Percentiles rank a stretch among this genome's conserved stretches.
These are phyloP conservation scores for Colletotrichum navitas DNA, from an alignment of 2,329 filamentous ascomycete genomes.

Conservation along the genomic window DNA sequence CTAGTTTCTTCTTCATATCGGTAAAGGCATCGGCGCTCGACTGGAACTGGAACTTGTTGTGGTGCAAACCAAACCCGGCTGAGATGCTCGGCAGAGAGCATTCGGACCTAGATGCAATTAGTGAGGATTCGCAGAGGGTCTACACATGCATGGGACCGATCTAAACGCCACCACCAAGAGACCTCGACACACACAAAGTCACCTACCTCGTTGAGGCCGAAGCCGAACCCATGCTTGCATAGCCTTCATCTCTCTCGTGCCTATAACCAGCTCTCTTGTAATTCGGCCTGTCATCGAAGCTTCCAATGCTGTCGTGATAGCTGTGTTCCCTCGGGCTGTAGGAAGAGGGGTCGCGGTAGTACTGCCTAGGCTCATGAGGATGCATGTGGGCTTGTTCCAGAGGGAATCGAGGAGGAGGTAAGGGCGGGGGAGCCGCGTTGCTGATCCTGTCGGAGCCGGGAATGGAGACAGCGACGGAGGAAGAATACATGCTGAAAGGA, in stretches of 20 bases:
- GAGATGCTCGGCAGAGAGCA: slow-evolving; percentile 53
- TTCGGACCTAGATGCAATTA: slow-evolving; percentile 52
- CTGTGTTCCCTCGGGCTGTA: slow-evolving; percentile 41
- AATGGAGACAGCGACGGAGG: slow-evolving; percentile 56
- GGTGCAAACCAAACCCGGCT: slow-evolving; percentile 62
- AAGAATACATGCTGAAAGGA: slow-evolving; percentile 50
- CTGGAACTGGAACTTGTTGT: slow-evolving; percentile 63
- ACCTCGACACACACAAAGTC: not conserved
- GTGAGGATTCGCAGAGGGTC: slow-evolving; percentile 40
- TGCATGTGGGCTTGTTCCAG: slow-evolving; percentile 43
- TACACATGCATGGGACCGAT: not conserved
- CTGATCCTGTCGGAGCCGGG: slow-evolving; percentile 53
- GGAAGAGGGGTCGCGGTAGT: slow-evolving; percentile 45
- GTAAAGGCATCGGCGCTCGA: slow-evolving; percentile 62
- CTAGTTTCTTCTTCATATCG: slow-evolving; percentile 68
- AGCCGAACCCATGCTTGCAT: slow-evolving; percentile 57
- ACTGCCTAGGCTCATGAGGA: slow-evolving; percentile 50
- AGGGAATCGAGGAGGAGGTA: slow-evolving; percentile 60
- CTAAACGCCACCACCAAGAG: not conserved
- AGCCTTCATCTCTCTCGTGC: slow-evolving; percentile 56
- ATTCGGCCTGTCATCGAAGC: slow-evolving; percentile 52
- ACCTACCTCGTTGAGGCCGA: slow-evolving; percentile 45
- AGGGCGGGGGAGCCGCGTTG: slow-evolving; percentile 55
- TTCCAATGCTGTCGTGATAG: slow-evolving; percentile 56
- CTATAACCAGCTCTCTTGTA: slow-evolving; percentile 49